phyloP scores from a whole-genome alignment of 129 eudicot genomes.

The Sambucus nigra region DNA sequence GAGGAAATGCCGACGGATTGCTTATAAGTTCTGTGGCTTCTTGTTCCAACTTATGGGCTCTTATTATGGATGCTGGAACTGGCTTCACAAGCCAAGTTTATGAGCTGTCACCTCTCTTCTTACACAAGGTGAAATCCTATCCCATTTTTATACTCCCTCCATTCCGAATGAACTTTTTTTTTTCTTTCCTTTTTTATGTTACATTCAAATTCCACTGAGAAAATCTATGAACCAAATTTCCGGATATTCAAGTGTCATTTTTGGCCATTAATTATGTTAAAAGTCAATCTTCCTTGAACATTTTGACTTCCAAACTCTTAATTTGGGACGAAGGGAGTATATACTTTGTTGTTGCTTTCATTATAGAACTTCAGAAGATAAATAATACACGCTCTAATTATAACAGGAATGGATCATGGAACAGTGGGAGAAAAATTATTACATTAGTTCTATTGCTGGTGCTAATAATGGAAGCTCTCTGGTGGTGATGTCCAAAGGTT shows the following conservation, averaged over 20 bases:
- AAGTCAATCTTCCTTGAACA: neutral
- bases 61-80: constrained; percentile 89
- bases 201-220: neutral
- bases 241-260: neutral
- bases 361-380: neutral
- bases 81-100: constrained; percentile 62
- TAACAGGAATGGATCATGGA: constrained; percentile 93
- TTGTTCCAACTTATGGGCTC: constrained; percentile 70
- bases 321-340: neutral
- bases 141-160: neutral
- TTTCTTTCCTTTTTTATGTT: neutral
- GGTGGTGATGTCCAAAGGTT: too few relatives aligned
- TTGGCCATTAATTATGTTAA: neutral
- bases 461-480: too few relatives aligned
- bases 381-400: neutral
- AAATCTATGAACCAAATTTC: neutral
- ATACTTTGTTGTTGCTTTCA: neutral
- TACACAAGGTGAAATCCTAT: constrained; percentile 57
- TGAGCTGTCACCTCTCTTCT: constrained; percentile 60
- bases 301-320: neutral
- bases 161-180: too few relatives aligned
- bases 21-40: constrained; percentile 70
- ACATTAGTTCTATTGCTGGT: constrained; percentile 65
- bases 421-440: constrained; percentile 81
- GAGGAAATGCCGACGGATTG: constrained; percentile 66